Percentiles rank a stretch among this genome's conserved stretches.
phyloP scores from a whole-genome alignment of 345 rosid genomes.

The rapeseed (Brassica napus) region Da-Ae NC_063440.1:8009001-8009500 shows the following conservation, averaged over 20 bases:
- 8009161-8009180: neutral
- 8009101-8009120: neutral
- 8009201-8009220: neutral
- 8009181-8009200: neutral
- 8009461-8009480: neutral
- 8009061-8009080: neutral
- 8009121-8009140: neutral
- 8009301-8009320: neutral
- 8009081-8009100: neutral
- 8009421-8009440: neutral
- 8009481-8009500: neutral
- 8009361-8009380: neutral
- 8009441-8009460: neutral
- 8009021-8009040: neutral
- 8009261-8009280: neutral
- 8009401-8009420: neutral
- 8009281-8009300: neutral
- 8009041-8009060: neutral
- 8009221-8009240: neutral
- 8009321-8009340: slow-evolving; percentile 2
- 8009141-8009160: neutral
- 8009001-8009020: neutral
- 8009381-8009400: neutral
- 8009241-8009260: neutral
- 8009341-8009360: neutral